A percentile compares a stretch with the other conserved stretches of the same genome.
phyloP scores from a whole-genome alignment of 225 moss, liverwort and hornwort species.

The Anthoceros angustus region DNA sequence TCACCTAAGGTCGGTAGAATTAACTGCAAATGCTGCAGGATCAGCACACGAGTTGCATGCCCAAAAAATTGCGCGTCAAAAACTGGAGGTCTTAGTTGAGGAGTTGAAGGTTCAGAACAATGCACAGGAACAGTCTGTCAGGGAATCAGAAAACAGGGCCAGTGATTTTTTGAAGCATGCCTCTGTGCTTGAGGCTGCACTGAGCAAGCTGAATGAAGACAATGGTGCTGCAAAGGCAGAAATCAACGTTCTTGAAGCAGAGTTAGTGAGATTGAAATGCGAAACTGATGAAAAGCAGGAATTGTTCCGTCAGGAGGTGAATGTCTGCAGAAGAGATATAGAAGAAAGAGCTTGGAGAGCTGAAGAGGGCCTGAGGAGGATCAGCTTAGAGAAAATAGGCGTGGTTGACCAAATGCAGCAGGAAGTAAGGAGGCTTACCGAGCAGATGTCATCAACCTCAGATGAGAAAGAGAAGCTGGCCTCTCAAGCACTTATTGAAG shows the following conservation, averaged over 20 bases:
- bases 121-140: conserved; percentile 19
- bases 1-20: conserved; percentile 38
- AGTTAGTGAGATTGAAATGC: conserved; percentile 42
- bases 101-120: no score
- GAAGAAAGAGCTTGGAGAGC: conserved; percentile 46
- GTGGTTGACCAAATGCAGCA: conserved; percentile 26
- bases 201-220: conserved; percentile 33
- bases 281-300: conserved; percentile 51
- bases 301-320: conserved; percentile 34
- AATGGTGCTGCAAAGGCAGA: conserved; percentile 42
- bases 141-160: conserved; percentile 32
- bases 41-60: conserved; percentile 34
- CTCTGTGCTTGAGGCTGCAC: conserved; percentile 41
- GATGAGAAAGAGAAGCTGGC: conserved; percentile 22
- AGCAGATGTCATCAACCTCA: conserved; percentile 25
- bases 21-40: conserved; percentile 43
- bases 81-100: no score
- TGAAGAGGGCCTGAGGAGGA: conserved; percentile 38
- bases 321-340: conserved; percentile 38
- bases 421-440: conserved; percentile 23
- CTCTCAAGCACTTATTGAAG: conserved; percentile 22
- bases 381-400: conserved; percentile 17
- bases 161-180: conserved; percentile 33
- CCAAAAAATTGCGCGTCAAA: conserved; percentile 10
- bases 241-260: conserved; percentile 47